Evolutionary conservation across 2,329 filamentous ascomycete species (phyloP).

Genomic region (Macrophomina tecta): DNA sequence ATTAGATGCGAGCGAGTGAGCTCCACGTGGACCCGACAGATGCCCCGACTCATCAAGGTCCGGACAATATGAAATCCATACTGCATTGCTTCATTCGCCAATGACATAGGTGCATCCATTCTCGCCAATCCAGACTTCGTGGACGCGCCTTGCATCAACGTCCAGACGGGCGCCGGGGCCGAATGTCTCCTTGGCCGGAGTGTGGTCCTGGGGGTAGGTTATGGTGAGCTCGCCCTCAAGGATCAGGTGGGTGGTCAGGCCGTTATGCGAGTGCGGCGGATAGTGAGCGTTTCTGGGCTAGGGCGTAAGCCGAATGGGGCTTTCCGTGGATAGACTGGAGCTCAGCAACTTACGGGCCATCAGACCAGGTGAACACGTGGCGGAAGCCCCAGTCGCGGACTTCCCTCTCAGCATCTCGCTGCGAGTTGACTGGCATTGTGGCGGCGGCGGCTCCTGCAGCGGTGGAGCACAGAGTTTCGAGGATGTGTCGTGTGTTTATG

Average conservation of each 20-base stretch:
- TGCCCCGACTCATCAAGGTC: not conserved
- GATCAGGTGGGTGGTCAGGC: slow-evolving; percentile 73
- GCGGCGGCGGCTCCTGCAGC: not conserved
- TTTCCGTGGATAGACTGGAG: not conserved
- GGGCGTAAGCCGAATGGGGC: slow-evolving; percentile 28
- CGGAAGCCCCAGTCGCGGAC: slow-evolving; percentile 73
- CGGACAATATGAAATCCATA: not conserved
- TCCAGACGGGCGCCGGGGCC: slow-evolving; percentile 68
- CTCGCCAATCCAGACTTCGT: slow-evolving; percentile 73
- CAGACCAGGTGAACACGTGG: slow-evolving; percentile 75
- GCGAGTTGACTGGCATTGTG: slow-evolving; percentile 47
- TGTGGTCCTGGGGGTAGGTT: slow-evolving; percentile 66
- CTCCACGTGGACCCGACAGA: not conserved
- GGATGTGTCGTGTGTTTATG: slow-evolving; percentile 2
- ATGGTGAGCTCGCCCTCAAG: slow-evolving; percentile 69
- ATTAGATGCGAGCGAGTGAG: not conserved
- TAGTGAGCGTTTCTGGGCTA: slow-evolving; percentile 68
- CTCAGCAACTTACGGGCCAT: slow-evolving; percentile 65
- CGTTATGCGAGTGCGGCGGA: slow-evolving; percentile 68
- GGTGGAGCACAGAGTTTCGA: slow-evolving; percentile 15
- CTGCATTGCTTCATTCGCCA: slow-evolving; percentile 49
- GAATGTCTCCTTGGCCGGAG: slow-evolving; percentile 63
- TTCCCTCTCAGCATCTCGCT: slow-evolving; percentile 61
- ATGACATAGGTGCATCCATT: slow-evolving; percentile 73
- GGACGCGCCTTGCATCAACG: slow-evolving; percentile 66